These are phyloP conservation scores for Trichosporon coremiiforme DNA, from an alignment of 1,284 basidiomycete species.

Conservation along the genomic window DNA sequence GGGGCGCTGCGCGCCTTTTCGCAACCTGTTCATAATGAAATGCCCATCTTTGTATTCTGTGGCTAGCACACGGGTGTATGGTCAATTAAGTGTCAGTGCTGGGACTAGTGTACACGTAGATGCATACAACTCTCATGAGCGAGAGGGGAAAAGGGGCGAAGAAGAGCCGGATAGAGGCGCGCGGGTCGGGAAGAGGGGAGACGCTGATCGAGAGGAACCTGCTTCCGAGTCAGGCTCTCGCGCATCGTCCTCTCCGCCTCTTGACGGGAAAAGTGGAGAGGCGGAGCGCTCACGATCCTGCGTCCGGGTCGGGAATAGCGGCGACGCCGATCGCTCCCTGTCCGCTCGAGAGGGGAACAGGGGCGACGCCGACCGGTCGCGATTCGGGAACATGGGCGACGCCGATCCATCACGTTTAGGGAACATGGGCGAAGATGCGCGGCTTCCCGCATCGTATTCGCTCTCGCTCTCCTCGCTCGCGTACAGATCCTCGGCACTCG, in stretches of 20 bases:
- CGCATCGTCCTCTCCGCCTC: neutral
- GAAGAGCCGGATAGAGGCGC: slow-evolving; percentile 7
- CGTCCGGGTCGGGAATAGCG: slow-evolving; percentile 24
- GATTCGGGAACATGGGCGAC: slow-evolving; percentile 35
- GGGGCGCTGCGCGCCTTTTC: neutral
- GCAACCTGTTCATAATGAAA: neutral
- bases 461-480: slow-evolving; percentile 12
- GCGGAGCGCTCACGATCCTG: slow-evolving; percentile 3
- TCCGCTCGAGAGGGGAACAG: slow-evolving; percentile 20
- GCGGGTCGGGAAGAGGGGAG: slow-evolving; percentile 35
- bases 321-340: slow-evolving; percentile 9
- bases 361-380: slow-evolving; percentile 12
- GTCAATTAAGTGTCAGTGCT: neutral
- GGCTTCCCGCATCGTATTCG: slow-evolving; percentile 20
- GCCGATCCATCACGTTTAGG: slow-evolving; percentile 20
- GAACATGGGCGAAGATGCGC: slow-evolving; percentile 20
- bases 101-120: neutral
- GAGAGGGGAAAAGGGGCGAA: slow-evolving; percentile 33
- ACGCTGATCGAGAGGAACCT: slow-evolving; percentile 14
- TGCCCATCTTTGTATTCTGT: neutral
- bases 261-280: slow-evolving; percentile 20
- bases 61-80: neutral
- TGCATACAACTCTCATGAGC: slow-evolving; percentile 14
- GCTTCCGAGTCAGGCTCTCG: neutral
- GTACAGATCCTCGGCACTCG: neutral